Percentiles rank a stretch among this genome's conserved stretches.
Conservation (phyloP, 495 filamentous ascomycete species). For the Pseudoneurospora amorphoporcata region DNA sequence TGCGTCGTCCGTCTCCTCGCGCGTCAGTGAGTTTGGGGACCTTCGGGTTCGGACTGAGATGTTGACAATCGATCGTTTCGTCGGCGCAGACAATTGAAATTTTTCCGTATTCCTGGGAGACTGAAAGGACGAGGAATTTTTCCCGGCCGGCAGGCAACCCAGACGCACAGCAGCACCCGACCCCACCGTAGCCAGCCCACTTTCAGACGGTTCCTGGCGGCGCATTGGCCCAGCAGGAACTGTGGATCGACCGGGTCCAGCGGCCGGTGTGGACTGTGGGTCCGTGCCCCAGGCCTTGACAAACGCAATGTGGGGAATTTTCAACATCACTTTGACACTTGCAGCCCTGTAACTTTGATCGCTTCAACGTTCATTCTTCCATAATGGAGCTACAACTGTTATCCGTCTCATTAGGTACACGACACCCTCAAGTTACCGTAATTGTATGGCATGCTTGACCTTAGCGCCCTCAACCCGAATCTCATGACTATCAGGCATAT, state of each 20-base stretch:
- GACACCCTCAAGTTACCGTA: constrained; percentile 11
- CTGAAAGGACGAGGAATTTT: not conserved
- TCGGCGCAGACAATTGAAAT: not conserved
- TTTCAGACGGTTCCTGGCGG: not conserved
- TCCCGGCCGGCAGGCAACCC: not conserved
- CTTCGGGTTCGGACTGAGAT: not conserved
- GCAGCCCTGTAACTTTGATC: not conserved
- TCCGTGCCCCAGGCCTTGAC: not conserved
- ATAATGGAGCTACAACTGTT: not conserved
- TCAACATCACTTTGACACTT: not conserved
- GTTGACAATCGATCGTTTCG: not conserved
- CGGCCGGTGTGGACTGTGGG: not conserved
- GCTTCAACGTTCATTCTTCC: not conserved
- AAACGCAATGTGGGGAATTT: not conserved
- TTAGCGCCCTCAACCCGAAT: constrained; percentile 32
- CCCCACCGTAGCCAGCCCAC: not conserved
- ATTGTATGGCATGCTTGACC: constrained; percentile 38
- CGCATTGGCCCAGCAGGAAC: not conserved
- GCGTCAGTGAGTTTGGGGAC: not conserved
- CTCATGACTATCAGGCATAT: constrained; percentile 38
- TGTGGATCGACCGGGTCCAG: not conserved
- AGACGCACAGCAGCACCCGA: not conserved
- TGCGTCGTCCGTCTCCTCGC: not conserved
- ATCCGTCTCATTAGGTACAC: not conserved
- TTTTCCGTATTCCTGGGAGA: not conserved